Evolutionary conservation across 208 protist genomes (phyloP), one percentile per base, ranked within the genome.

Genomic region (Crithidia fasciculata): DNA sequence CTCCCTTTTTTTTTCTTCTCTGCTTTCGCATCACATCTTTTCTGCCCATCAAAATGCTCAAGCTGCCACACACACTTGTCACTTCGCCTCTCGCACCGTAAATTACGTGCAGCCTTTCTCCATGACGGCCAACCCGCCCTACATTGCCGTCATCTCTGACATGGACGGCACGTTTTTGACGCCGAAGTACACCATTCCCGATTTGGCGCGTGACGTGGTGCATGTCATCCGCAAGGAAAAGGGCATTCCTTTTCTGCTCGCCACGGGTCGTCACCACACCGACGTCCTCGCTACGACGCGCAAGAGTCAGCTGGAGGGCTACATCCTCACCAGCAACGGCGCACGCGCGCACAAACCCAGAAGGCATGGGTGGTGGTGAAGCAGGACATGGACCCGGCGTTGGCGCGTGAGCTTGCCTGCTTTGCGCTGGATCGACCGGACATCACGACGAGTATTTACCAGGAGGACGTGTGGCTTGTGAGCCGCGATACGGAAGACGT

Each of bases 151-250:
- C 44, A 75, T 76, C 39, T 81, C 79, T 5, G 82, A 92, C 74
- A 83, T 92, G 72, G 82, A 92, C 55, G 84, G 87, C 41, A 89
- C 84, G 10, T 43, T 89, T n/a, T 68, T 92, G 16, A 61, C 41
- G 7, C 77, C 80, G 2, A n/a, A 81, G 3, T 79, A 89, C 67
- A 68, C 37, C 45, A 55, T 88, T 41, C 68, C 82, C 4, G 8
- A 60, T 37, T 67, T 55, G 28, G 82, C 81, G 2, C 54, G 67
- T 4, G 54, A 69, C 4, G 71, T 85, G 12, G 49, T 91, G 39
- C 28, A 74, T 5, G 15, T 37, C 28, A 68, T 87, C 28, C 43
- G n/a, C 18, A 53, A 63, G 15, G 47, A 77, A 45, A 43, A 43
- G 18, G 3, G 67, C 13, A 64, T 88, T 9, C 81, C 78, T 2